Evolutionary conservation across 2,329 filamentous ascomycete species (phyloP).

Genomic region (Phialocephala subalpina): DNA sequence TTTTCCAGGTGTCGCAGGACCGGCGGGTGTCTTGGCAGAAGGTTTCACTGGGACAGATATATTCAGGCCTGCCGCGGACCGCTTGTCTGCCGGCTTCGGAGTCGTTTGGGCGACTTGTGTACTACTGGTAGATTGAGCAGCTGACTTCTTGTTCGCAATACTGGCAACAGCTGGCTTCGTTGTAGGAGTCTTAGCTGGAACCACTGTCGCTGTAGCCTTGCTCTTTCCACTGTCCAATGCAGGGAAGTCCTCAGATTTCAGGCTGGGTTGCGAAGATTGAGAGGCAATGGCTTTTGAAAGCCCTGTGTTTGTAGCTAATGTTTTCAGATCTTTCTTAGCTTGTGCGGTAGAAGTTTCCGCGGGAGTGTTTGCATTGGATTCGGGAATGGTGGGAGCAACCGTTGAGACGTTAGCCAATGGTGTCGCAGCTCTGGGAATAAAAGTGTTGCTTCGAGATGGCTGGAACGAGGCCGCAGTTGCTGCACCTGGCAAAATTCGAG

Average conservation of each 20-base stretch:
- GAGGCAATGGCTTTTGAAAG: slow-evolving; percentile 54
- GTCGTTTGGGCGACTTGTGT: slow-evolving; percentile 16
- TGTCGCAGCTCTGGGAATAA: slow-evolving; percentile 37
- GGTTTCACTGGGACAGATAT: slow-evolving; percentile 57
- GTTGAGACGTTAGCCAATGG: slow-evolving; percentile 41
- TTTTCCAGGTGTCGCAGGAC: slow-evolving; percentile 32
- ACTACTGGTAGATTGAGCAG: not conserved
- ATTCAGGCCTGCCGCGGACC: slow-evolving; percentile 50
- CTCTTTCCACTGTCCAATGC: slow-evolving; percentile 55
- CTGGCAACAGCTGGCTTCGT: not conserved
- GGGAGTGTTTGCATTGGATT: not conserved
- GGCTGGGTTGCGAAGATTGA: slow-evolving; percentile 43
- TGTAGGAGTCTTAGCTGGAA: slow-evolving; percentile 20
- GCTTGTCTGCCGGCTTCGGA: slow-evolving; percentile 36
- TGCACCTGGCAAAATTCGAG: slow-evolving; percentile 35
- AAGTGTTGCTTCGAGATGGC: slow-evolving; percentile 36
- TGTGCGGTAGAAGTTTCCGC: slow-evolving; percentile 35
- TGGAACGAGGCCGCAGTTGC: slow-evolving; percentile 41
- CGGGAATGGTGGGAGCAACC: slow-evolving; percentile 18
- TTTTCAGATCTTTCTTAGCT: slow-evolving; percentile 55
- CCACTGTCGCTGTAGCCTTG: slow-evolving; percentile 30
- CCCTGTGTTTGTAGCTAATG: slow-evolving; percentile 54
- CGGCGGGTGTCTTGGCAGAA: slow-evolving; percentile 22
- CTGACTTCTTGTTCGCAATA: not conserved
- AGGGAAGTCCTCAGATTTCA: slow-evolving; percentile 71